Percentiles rank a stretch among this genome's conserved stretches.
These are phyloP conservation scores for Silybum marianum DNA, from an alignment of 129 eudicot genomes.

Conservation along the genomic window DNA sequence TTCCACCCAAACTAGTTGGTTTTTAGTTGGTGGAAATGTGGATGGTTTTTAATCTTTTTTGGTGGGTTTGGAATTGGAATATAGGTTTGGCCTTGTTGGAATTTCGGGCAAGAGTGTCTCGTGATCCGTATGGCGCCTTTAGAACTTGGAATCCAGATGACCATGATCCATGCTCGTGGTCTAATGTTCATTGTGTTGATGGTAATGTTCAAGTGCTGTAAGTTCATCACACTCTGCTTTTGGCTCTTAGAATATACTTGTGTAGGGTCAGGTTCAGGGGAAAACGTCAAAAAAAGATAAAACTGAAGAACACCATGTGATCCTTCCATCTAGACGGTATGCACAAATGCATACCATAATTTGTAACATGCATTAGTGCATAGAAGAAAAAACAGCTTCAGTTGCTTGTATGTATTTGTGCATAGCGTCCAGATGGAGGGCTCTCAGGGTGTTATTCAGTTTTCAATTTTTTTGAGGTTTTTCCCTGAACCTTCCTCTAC, in stretches of 20 bases:
- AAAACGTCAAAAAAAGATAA: too few species aligned
- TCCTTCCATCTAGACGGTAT: too few species aligned
- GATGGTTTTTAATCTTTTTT: not conserved
- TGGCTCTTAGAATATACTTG: not conserved
- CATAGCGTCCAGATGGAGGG: too few species aligned
- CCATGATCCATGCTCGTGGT: conserved; percentile 75
- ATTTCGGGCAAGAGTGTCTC: conserved; percentile 54
- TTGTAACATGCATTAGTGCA: too few species aligned
- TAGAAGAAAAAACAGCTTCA: too few species aligned
- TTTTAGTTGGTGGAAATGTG: not conserved
- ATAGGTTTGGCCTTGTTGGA: conserved; percentile 69
- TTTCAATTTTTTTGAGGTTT: too few species aligned
- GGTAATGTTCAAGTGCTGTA: conserved; percentile 80
- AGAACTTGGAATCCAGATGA: conserved; percentile 70
- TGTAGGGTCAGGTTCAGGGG: too few species aligned
- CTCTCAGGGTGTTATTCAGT: too few species aligned
- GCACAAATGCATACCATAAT: too few species aligned
- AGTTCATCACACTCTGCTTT: conserved; percentile 44
- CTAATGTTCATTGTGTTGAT: conserved; percentile 74
- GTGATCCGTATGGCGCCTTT: conserved; percentile 64
- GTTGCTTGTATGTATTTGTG: too few species aligned
- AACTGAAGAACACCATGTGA: too few species aligned
- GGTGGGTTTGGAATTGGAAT: conserved; percentile 17
- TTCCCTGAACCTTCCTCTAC: too few species aligned
- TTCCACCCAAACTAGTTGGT: not conserved